These are phyloP conservation scores for Brettanomyces nanus DNA, from an alignment of 805 yeast genomes.

Conservation along the genomic window DNA sequence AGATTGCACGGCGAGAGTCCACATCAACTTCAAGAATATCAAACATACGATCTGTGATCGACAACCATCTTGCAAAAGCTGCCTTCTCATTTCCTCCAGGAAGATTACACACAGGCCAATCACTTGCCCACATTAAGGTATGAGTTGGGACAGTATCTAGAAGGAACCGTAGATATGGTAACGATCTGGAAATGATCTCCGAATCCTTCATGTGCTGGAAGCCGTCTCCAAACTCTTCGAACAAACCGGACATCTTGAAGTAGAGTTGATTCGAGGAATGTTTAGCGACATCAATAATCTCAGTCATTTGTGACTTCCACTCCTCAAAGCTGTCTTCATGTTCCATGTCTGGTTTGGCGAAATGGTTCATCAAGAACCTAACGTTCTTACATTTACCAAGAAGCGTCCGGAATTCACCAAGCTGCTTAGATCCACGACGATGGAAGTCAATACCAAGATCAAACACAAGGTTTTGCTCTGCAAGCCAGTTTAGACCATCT, in stretches of 20 bases:
- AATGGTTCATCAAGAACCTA: constrained; percentile 32
- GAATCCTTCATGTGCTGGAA: too few relatives aligned
- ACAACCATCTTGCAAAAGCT: background rate
- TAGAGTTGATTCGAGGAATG: constrained; percentile 4
- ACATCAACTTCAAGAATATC: background rate
- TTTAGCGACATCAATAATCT: constrained; percentile 8
- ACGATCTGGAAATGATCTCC: constrained; percentile 13
- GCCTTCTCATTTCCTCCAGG: background rate
- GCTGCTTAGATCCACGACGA: constrained; percentile 31
- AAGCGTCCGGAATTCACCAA: constrained; percentile 28
- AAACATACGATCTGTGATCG: constrained; percentile 2
- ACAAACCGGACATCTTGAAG: constrained; percentile 10
- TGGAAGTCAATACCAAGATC: constrained; percentile 37
- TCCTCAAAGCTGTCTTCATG: constrained; percentile 8
- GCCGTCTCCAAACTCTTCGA: constrained; percentile 8
- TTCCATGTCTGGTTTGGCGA: constrained; percentile 32
- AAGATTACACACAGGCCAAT: constrained; percentile 36
- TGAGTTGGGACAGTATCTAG: constrained; percentile 25
- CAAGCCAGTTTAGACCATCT: constrained; percentile 29
- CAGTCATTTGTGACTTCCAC: constrained; percentile 19
- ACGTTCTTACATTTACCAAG: constrained; percentile 22
- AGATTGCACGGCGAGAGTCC: background rate
- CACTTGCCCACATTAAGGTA: constrained; percentile 33
- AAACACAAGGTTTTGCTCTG: constrained; percentile 23
- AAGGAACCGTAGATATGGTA: constrained; percentile 28